Evolutionary conservation across 495 filamentous ascomycete genomes (phyloP).

Genomic region (Talaromyces liani): DNA sequence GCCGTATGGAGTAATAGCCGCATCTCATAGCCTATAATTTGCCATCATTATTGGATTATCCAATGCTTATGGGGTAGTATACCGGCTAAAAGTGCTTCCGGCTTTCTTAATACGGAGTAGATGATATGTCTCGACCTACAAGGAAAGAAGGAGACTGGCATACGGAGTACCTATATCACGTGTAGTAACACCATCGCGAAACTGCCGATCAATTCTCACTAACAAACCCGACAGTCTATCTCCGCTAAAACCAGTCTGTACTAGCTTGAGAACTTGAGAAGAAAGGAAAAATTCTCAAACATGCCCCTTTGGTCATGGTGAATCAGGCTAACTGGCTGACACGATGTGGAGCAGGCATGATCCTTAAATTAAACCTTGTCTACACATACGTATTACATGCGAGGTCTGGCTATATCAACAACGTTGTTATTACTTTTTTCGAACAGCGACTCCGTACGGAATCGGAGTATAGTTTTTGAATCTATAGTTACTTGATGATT

Average conservation of each 20-base stretch:
- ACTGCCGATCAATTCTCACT: neutral
- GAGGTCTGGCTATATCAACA: neutral
- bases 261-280: neutral
- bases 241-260: neutral
- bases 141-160: neutral
- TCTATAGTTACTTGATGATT: neutral
- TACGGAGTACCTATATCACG: neutral
- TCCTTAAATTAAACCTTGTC: conserved; percentile 4
- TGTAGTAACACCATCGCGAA: neutral
- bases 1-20: neutral
- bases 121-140: neutral
- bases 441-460: neutral
- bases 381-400: neutral
- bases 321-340: conserved; percentile 1
- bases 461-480: neutral
- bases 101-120: neutral
- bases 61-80: neutral
- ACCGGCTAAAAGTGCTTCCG: neutral
- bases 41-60: neutral
- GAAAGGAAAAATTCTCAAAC: neutral
- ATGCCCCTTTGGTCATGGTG: neutral
- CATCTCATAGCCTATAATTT: neutral
- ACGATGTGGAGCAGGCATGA: neutral
- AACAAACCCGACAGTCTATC: neutral
- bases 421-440: neutral